Conservation (phyloP, 1,139 yeast genomes). For the Debaryomyces robertsiae region DNA sequence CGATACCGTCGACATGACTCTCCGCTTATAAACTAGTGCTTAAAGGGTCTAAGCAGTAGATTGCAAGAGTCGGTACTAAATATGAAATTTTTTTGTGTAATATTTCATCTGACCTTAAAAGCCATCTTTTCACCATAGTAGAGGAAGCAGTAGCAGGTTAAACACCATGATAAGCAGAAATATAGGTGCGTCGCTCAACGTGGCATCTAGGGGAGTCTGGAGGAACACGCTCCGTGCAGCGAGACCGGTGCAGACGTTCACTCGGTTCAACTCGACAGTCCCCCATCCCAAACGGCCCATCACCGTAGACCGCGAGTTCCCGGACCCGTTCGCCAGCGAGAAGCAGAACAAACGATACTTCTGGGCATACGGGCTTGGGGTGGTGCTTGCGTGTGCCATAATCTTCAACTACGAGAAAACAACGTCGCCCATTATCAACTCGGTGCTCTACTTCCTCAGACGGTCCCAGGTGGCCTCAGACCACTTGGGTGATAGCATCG, state of each 20-base stretch:
- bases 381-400: constrained; percentile 64
- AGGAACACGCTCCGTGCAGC: background rate
- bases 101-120: background rate
- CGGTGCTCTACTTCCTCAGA: constrained; percentile 84
- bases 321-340: constrained; percentile 69
- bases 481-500: constrained; percentile 72
- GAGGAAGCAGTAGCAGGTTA: too few relatives aligned
- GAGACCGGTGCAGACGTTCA: background rate
- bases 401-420: constrained; percentile 92
- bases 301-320: constrained; percentile 65
- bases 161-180: constrained; percentile 7
- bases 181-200: constrained; percentile 1
- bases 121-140: background rate
- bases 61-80: too few relatives aligned
- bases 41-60: too few relatives aligned
- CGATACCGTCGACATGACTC: constrained; percentile 37
- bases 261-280: constrained; percentile 2
- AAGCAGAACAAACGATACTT: constrained; percentile 57
- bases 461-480: constrained; percentile 71
- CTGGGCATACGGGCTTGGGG: constrained; percentile 61
- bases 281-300: constrained; percentile 34
- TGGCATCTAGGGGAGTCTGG: too few relatives aligned
- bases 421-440: constrained; percentile 81
- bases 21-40: too few relatives aligned
- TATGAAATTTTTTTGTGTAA: constrained; percentile 7